Percentiles rank a stretch among this genome's conserved stretches.
Evolutionary conservation across 768 basidiomycete species (phyloP).

Genomic region (Auriscalpium microsporum): DNA sequence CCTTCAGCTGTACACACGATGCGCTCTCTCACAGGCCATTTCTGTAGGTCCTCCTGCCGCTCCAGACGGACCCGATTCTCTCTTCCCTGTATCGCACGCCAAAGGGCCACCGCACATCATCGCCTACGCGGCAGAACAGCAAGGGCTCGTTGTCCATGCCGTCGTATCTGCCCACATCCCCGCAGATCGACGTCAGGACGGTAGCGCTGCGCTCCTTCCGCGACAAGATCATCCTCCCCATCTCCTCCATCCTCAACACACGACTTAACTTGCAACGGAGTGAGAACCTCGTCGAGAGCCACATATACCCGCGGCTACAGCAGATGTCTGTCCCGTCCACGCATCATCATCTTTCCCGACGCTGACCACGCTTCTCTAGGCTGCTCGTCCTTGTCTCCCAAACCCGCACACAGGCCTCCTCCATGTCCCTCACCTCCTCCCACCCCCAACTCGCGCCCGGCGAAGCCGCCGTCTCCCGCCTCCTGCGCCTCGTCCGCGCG

Average conservation of each 20-base stretch:
- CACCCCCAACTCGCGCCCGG: conserved; percentile 48
- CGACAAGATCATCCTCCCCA: conserved; percentile 67
- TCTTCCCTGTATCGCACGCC: conserved; percentile 60
- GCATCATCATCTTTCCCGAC: neutral
- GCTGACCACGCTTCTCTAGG: conserved; percentile 30
- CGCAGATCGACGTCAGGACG: conserved; percentile 70
- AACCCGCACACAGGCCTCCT: conserved; percentile 46
- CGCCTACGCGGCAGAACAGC: conserved; percentile 42
- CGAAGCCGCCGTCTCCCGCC: conserved; percentile 60
- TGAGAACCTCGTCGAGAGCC: conserved; percentile 46
- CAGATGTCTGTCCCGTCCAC: conserved; percentile 52
- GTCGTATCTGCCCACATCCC: conserved; percentile 24
- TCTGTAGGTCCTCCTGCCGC: conserved; percentile 45
- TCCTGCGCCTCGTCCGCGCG: conserved; percentile 54
- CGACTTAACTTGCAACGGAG: conserved; percentile 49
- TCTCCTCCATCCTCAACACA: conserved; percentile 45
- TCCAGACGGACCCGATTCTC: conserved; percentile 55
- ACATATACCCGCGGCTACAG: conserved; percentile 60
- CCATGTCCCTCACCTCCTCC: conserved; percentile 50
- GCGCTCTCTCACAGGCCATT: conserved; percentile 18
- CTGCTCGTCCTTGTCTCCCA: conserved; percentile 70
- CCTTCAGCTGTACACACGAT: conserved; percentile 32
- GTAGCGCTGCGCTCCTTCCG: conserved; percentile 76
- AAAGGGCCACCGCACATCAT: conserved; percentile 35
- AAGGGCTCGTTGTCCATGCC: conserved; percentile 34